Percentiles rank a stretch among this genome's conserved stretches.
These are phyloP conservation scores for Wickerhamiella galacta DNA, from an alignment of 805 yeast genomes.

Conservation along the genomic window DNA sequence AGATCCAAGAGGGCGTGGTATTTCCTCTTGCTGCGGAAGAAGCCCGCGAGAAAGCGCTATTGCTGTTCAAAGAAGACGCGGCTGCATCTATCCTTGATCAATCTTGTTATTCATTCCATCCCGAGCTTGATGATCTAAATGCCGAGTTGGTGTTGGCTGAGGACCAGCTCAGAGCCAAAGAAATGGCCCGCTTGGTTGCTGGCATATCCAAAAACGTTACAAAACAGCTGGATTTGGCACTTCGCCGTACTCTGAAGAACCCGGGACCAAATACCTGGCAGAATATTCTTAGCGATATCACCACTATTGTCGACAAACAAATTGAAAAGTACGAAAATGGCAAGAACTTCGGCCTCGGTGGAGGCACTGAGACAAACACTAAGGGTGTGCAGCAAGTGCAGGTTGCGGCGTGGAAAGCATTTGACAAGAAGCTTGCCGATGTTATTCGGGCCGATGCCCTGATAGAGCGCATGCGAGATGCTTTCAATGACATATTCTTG, in stretches of 20 bases:
- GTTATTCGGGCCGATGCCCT: conserved; percentile 50
- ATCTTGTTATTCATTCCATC: conserved; percentile 12
- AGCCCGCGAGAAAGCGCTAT: conserved; percentile 1
- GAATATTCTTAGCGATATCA: conserved; percentile 30
- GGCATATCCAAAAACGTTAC: conserved; percentile 15
- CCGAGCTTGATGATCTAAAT: conserved; percentile 16
- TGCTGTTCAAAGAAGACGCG: conserved; percentile 22
- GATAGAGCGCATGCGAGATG: conserved; percentile 48
- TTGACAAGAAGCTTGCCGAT: conserved; percentile 43
- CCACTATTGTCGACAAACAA: conserved; percentile 19
- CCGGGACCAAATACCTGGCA: conserved; percentile 51
- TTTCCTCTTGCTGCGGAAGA: not conserved
- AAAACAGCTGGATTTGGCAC: conserved; percentile 24
- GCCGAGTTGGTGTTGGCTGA: conserved; percentile 23
- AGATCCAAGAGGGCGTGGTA: not conserved
- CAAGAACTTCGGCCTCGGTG: conserved; percentile 51
- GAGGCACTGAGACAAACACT: conserved; percentile 27
- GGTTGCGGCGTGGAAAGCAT: conserved; percentile 45
- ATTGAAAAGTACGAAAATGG: conserved; percentile 21
- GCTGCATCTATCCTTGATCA: conserved; percentile 23
- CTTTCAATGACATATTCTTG: conserved; percentile 68
- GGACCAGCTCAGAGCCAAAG: conserved; percentile 22
- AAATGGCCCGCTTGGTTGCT: conserved; percentile 28
- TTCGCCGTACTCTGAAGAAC: conserved; percentile 30
- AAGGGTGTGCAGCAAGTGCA: conserved; percentile 30